Evolutionary conservation across 225 moss, liverwort and hornwort species (phyloP), one percentile per base, ranked within the genome.

Genomic region (Antitrichia curtipendula): DNA sequence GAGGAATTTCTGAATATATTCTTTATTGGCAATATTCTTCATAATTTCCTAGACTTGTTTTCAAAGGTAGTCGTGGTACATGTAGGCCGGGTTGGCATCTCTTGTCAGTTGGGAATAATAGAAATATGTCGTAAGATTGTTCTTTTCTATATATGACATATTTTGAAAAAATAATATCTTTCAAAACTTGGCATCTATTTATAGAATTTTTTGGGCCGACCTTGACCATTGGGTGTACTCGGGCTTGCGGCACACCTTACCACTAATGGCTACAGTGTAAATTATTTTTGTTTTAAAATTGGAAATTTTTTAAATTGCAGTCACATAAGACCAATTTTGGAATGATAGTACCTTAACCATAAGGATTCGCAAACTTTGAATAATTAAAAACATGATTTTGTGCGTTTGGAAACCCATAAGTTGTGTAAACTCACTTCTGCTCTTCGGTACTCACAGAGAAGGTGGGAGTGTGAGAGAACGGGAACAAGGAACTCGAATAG

Each of bases 181-280:
- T 5, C 0, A 3, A 29, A 12, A 13, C 14, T 53, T 36, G 36
- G 3, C 36, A 53, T 53, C 18, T 31, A 71, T 22, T 9, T 20
- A 2, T 0, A 12, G 1, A 36, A 23, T 13, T 2, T 9, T 22
- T 34, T 13, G 9, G 5, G 2, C 13, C 9, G 4, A 19, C 2
- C 20, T 3, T 23, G 23, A 23, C 23, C 5, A 23, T 36, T 28
- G 12, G 5, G 2, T 49, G 13, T 5, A 1, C 5, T 8, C 0
- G 1, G 8, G 47, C 13, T 36, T n/a, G 36, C 0, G 2, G 6
- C 9, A 9, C 13, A 53, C 5, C 5, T 75, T 47, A 73, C 6
- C 19, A 12, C 7, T 19, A 49, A 3, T 40, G 40, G 40, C 27
- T 27, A 25, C 25, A 70, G 5, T 41, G 3, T 28, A 43, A 71